Base-by-base conservation (phyloP, 257 asterid genomes). In the Rehmannia glutinosa region DNA sequence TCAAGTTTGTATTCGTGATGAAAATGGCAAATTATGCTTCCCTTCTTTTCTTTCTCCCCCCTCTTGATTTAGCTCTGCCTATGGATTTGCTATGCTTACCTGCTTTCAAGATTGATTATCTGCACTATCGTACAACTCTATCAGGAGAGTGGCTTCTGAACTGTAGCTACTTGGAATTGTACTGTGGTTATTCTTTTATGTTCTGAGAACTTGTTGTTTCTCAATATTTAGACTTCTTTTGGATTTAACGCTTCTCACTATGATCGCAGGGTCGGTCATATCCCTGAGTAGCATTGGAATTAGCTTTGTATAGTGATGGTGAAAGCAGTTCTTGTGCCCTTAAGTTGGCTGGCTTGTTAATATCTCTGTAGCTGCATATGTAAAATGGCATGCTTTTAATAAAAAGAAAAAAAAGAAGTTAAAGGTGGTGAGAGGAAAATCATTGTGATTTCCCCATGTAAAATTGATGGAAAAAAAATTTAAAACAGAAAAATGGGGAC, bases 181-280 rank as follows among this genome's bases (percentile, higher is more conserved):
- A 36, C 23, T 43, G 12, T 75, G 47, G 27, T 52, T 23, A 42
- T 60, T 66, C 58, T 50, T 70, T 52, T 69, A 62, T 62, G 59
- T 28, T 35, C 28, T 57, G 64, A 30, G 75, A 36, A 45, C 17
- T 23, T 15, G 15, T 16, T 16, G 39, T 57, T 45, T 66, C 41
- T 45, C 61, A 4, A 24, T 43, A 59, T 75, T 41, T 41, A 68
- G 62, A 45, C 68, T 65, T 69, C 55, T 57, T 70, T 57, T 68
- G 60, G 59, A 33, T 72, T 72, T 69, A 73, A 78, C 68, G 70
- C 76, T 75, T 78, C 83, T 82, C 77, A 75, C 83, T 85, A 69
- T 84, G 85, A 82, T 88, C 92, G 87, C 96, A 83, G 88, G 95
- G 80, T 77, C 76, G 30, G 77, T 88, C 83, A 76, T 77, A 75